A percentile compares a stretch with the other conserved stretches of the same genome.
Evolutionary conservation across 352 stramenopile species (phyloP).

Genomic region (Phytopythium cucurbitacearum): DNA sequence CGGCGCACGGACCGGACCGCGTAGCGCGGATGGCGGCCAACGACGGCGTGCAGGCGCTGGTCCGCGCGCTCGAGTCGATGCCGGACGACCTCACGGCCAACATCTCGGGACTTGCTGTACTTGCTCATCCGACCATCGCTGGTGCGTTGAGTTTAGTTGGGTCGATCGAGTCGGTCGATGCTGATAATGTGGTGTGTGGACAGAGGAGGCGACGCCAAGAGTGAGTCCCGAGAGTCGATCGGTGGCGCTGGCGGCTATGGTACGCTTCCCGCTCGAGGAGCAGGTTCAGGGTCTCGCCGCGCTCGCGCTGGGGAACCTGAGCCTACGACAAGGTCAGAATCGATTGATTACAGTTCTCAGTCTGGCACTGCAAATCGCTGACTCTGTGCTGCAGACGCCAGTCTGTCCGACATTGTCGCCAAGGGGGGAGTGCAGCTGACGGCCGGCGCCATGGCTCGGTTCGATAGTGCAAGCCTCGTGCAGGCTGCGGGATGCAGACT

Average conservation of each 20-base stretch:
- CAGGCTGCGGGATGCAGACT: conserved; percentile 56
- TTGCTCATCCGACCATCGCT: conserved; percentile 50
- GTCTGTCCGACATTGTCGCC: conserved; percentile 49
- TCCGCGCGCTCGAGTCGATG: conserved; percentile 43
- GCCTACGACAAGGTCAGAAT: conserved; percentile 38
- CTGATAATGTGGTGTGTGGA: background rate
- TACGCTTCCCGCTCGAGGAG: conserved; percentile 50
- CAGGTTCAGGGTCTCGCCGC: conserved; percentile 48
- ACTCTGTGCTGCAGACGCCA: conserved; percentile 24
- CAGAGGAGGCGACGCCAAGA: conserved; percentile 39
- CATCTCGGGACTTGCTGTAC: conserved; percentile 41
- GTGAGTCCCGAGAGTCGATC: conserved; percentile 47
- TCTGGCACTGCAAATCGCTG: background rate
- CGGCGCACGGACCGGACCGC: conserved; percentile 14
- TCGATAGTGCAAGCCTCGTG: conserved; percentile 31
- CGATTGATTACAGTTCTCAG: background rate
- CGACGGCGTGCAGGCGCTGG: conserved; percentile 36
- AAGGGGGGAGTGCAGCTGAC: conserved; percentile 47
- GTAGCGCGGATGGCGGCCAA: conserved; percentile 31
- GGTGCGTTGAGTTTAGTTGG: conserved; percentile 8
- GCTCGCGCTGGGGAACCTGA: conserved; percentile 53
- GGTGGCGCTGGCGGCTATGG: conserved; percentile 56
- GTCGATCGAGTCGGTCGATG: background rate
- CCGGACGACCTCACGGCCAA: conserved; percentile 47
- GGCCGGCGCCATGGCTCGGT: conserved; percentile 47